A percentile compares a stretch with the other conserved stretches of the same genome.
Evolutionary conservation across 345 rosid genomes (phyloP).

Genomic region (Eucalyptus regnans): DNA sequence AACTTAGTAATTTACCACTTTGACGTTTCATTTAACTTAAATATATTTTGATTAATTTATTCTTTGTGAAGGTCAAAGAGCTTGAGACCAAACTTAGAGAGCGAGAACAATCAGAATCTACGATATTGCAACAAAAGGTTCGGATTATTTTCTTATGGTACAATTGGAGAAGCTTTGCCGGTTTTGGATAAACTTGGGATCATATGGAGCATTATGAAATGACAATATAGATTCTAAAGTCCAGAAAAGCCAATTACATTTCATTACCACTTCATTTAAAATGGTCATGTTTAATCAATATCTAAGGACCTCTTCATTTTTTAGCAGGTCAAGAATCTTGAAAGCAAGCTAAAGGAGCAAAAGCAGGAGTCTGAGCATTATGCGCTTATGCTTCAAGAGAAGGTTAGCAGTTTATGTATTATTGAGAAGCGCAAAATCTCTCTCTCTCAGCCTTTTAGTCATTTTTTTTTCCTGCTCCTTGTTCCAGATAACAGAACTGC

Average conservation of each 20-base stretch:
- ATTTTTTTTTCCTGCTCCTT: neutral
- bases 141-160: neutral
- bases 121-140: conserved; percentile 48
- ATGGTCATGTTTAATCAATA: neutral
- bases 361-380: conserved; percentile 35
- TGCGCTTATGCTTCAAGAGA: conserved; percentile 35
- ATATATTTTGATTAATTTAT: neutral
- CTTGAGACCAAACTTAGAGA: conserved; percentile 61
- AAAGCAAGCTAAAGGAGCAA: conserved; percentile 56
- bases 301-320: neutral
- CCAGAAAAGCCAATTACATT: neutral
- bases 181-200: neutral
- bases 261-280: neutral
- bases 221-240: neutral
- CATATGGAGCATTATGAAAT: neutral
- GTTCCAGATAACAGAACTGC: conserved; percentile 55
- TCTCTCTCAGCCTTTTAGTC: neutral
- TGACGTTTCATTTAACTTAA: neutral
- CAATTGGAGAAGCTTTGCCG: neutral
- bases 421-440: neutral
- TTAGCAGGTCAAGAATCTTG: conserved; percentile 66
- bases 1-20: neutral
- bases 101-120: conserved; percentile 41
- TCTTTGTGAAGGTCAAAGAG: conserved; percentile 48
- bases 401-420: conserved; percentile 19